Percentiles rank a stretch among this genome's conserved stretches.
phyloP scores from a whole-genome alignment of 768 basidiomycete genomes.

The Austroboletus eburneus region DNA sequence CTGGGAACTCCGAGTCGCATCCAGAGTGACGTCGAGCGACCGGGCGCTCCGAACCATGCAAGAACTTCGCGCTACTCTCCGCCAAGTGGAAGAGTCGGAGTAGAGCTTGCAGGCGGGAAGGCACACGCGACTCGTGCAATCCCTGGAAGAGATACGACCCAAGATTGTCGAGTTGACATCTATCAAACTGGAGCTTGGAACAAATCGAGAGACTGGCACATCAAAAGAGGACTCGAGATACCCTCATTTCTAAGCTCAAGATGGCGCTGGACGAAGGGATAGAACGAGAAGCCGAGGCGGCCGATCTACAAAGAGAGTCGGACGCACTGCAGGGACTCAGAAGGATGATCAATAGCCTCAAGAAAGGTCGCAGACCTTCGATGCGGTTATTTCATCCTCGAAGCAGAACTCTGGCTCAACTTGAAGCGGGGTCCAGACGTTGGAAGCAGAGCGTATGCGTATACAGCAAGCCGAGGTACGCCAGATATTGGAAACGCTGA shows the following conservation, averaged over 20 bases:
- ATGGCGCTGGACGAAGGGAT: no score
- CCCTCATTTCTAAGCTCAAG: conserved; percentile 59
- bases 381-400: no score
- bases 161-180: conserved; percentile 81
- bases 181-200: conserved; percentile 66
- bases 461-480: no score
- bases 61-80: conserved; percentile 58
- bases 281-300: no score
- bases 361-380: no score
- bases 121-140: conserved; percentile 67
- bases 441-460: no score
- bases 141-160: conserved; percentile 81
- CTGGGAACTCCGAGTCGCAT: conserved; percentile 45
- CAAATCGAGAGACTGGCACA: conserved; percentile 54
- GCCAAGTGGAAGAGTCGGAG: conserved; percentile 75
- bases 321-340: no score
- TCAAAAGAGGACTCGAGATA: conserved; percentile 51
- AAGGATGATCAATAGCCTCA: no score
- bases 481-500: no score
- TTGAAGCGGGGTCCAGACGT: no score
- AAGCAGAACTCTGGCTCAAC: no score
- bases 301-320: conserved; percentile 41
- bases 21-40: conserved; percentile 49
- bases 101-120: conserved; percentile 73
- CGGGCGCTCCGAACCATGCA: conserved; percentile 59